Conservation (phyloP, 352 stramenopile genomes). For the Phytophthora pisi region DNA sequence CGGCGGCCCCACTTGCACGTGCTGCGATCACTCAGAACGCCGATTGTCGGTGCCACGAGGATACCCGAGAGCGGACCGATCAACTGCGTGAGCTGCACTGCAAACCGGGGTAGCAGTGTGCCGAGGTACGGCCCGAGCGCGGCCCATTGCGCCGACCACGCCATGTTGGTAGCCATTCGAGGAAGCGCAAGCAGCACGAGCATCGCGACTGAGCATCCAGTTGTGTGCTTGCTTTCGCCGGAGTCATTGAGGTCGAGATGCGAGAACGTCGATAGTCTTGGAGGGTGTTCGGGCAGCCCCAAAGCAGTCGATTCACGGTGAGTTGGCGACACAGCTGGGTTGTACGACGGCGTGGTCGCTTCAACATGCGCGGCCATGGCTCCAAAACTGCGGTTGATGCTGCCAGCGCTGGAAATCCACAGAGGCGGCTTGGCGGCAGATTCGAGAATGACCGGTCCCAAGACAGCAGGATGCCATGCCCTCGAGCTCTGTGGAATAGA, state of each 20-base stretch:
- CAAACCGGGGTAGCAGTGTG: conserved; percentile 65
- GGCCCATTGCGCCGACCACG: conserved; percentile 79
- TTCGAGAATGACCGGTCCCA: conserved; percentile 21
- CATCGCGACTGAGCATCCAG: conserved; percentile 67
- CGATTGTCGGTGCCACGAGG: conserved; percentile 68
- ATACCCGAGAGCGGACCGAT: conserved; percentile 76
- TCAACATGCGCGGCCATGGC: conserved; percentile 34
- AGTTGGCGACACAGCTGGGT: conserved; percentile 34
- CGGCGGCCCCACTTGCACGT: conserved; percentile 61
- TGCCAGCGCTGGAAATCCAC: background rate
- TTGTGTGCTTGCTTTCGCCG: conserved; percentile 26
- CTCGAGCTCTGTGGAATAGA: conserved; percentile 1
- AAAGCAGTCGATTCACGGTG: conserved; percentile 27
- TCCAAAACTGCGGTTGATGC: background rate
- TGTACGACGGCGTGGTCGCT: conserved; percentile 54
- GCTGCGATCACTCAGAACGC: conserved; percentile 71
- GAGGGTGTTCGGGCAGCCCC: conserved; percentile 33
- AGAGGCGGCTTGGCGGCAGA: conserved; percentile 9
- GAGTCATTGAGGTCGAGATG: conserved; percentile 38
- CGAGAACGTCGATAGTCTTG: conserved; percentile 41
- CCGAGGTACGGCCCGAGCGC: conserved; percentile 71
- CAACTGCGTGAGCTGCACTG: conserved; percentile 78
- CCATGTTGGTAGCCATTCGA: conserved; percentile 81
- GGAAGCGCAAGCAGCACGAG: conserved; percentile 71
- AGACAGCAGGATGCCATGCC: background rate